phyloP scores from a whole-genome alignment of 1,139 yeast species.

The Kodamaea fungicola region DNA sequence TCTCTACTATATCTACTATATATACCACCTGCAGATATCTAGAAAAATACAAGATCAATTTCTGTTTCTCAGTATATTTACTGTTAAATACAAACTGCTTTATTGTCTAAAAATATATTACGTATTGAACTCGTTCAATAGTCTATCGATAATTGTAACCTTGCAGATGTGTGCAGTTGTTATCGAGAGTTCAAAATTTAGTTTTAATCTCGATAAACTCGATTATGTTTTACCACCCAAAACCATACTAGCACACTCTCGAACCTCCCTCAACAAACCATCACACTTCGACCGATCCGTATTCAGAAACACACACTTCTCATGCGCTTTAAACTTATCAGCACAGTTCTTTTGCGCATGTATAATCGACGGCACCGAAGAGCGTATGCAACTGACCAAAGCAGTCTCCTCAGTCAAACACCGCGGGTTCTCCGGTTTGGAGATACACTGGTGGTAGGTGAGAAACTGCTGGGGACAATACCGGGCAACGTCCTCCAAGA shows the following conservation, averaged over 20 bases:
- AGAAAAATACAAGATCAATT: too few species aligned
- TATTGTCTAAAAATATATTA: too few species aligned
- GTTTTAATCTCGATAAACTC: too few species aligned
- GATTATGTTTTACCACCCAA: too few species aligned
- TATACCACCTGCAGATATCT: too few species aligned
- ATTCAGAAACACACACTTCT: slow-evolving; percentile 49
- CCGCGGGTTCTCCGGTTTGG: slow-evolving; percentile 41
- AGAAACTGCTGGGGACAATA: slow-evolving; percentile 64
- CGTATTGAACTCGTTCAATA: too few species aligned
- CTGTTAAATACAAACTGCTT: too few species aligned
- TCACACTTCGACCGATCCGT: slow-evolving; percentile 27
- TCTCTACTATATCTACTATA: too few species aligned
- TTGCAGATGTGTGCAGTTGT: too few species aligned
- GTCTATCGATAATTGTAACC: too few species aligned
- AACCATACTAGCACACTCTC: slow-evolving; percentile 30
- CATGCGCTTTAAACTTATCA: slow-evolving; percentile 54
- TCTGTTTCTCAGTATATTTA: too few species aligned
- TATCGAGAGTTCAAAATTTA: too few species aligned
- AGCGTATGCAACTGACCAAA: slow-evolving; percentile 55
- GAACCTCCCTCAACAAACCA: slow-evolving; percentile 25
- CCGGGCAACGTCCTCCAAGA: slow-evolving; percentile 60
- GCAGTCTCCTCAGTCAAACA: slow-evolving; percentile 51
- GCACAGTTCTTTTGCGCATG: slow-evolving; percentile 59
- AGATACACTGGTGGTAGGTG: slow-evolving; percentile 63
- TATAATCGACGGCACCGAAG: slow-evolving; percentile 60